Evolutionary conservation across 345 rosid species (phyloP).

Genomic region (Citrus sp.): DNA sequence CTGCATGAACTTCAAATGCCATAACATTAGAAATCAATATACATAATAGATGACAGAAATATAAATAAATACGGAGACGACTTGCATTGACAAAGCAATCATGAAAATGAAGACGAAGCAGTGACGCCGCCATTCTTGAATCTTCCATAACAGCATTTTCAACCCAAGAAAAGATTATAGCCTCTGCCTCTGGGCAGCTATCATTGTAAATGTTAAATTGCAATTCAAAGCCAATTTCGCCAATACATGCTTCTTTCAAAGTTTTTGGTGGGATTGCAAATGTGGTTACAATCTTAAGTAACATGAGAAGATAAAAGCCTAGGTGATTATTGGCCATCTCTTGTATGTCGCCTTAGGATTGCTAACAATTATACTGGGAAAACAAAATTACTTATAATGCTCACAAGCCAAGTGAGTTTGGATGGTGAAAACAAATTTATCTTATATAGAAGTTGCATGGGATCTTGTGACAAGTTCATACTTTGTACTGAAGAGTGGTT

Average conservation of each 20-base stretch:
- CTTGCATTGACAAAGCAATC: constrained; percentile 82
- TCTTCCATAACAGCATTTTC: constrained; percentile 53
- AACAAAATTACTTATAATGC: neutral
- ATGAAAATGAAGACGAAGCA: constrained; percentile 79
- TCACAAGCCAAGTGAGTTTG: neutral
- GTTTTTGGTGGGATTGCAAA: constrained; percentile 21
- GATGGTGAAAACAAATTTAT: neutral
- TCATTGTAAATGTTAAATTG: constrained; percentile 42
- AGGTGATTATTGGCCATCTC: constrained; percentile 15
- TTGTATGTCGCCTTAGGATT: neutral
- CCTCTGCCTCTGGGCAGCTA: constrained; percentile 69
- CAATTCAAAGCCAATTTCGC: constrained; percentile 38
- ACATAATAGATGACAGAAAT: neutral
- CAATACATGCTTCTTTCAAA: constrained; percentile 44
- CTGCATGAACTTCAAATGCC: constrained; percentile 28
- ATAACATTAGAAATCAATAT: neutral
- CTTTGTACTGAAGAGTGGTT: constrained; percentile 15
- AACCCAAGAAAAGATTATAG: constrained; percentile 58
- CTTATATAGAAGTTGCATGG: constrained; percentile 5
- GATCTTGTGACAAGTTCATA: neutral
- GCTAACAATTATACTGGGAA: neutral
- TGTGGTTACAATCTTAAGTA: constrained; percentile 15
- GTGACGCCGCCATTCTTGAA: constrained; percentile 74
- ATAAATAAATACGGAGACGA: neutral
- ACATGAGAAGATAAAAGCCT: constrained; percentile 11